Percentiles rank a stretch among this genome's conserved stretches.
Evolutionary conservation across 139 green algal species (phyloP).

Genomic region (Chlorella ohadii): DNA sequence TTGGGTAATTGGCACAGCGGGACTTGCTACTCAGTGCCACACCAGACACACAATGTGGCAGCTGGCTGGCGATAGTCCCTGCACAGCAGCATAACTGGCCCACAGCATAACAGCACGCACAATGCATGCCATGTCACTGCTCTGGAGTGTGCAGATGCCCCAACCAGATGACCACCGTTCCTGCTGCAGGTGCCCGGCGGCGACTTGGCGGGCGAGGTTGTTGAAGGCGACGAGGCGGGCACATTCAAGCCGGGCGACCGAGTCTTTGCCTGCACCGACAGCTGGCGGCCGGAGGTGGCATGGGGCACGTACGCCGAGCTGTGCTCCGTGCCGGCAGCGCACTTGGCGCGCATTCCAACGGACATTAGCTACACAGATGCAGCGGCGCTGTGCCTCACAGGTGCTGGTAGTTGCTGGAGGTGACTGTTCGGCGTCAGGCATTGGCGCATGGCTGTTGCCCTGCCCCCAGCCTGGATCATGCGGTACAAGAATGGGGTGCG

Average conservation of each 20-base stretch:
- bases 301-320: constrained; percentile 2
- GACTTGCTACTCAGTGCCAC: too few species aligned
- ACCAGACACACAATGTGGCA: too few species aligned
- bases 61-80: too few species aligned
- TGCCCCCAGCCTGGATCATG: too few species aligned
- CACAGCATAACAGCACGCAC: too few species aligned
- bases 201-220: background rate
- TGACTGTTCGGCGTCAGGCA: background rate
- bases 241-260: background rate
- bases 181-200: background rate
- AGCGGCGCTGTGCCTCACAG: background rate
- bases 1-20: too few species aligned
- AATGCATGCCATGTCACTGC: too few species aligned
- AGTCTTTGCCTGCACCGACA: background rate
- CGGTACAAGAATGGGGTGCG: too few species aligned
- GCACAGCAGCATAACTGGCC: too few species aligned
- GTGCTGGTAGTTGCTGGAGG: background rate
- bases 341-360: background rate
- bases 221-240: background rate
- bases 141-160: too few species aligned
- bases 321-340: background rate
- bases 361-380: background rate
- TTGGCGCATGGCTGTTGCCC: too few species aligned
- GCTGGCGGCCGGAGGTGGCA: background rate
- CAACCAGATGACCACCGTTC: too few species aligned